Base-by-base conservation (phyloP, 148 eudicot species). In the Amaranthus cruentus region DNA sequence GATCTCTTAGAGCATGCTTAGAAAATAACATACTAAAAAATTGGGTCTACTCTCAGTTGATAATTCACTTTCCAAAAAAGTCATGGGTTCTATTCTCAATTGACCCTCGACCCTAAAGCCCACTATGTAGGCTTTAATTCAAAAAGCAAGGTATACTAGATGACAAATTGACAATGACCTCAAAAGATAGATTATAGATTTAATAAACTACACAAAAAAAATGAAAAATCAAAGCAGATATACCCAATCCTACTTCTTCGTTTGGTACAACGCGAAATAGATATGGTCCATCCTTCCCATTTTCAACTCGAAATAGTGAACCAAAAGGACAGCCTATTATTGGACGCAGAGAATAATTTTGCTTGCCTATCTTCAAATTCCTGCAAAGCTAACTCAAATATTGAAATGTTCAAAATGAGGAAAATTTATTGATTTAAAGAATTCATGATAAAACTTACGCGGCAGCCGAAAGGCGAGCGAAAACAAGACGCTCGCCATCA, bases 241-340 rank as follows among this genome's bases (percentile, higher is more conserved):
- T 61, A 61, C 38, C 38, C 38, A 28, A 28, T 28, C 38, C 77
- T 55, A 55, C 71, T 47, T 90, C 90, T 62, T 81, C 62, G 7
- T 77, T 46, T 3, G 81, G 76, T 59, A 86, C 47, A 75, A 85
- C 66, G 9, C 83, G 96, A 64, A 89, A 85, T 62, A 95, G 83
- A 81, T 59, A 86, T 2, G 89, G 84, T 9, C 96, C 92, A 42
- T 88, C 87, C 68, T 79, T 80, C 44, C 91, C 93, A 73, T 73
- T 85, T 76, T 87, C 91, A 1, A 95, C 87, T 69, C 85, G 81
- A 84, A 95, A 95, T 68, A 86, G 68, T 6, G 96, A 88, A 9
- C 98, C 98, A 77, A 91, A 95, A 12, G 90, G 89, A 70, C 90
- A 88, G 66, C 96, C 97, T 79, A 95, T 90, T 79, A 95, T 77